phyloP scores from a whole-genome alignment of 2,329 filamentous ascomycete species.

The Aspergillus unguis region DNA sequence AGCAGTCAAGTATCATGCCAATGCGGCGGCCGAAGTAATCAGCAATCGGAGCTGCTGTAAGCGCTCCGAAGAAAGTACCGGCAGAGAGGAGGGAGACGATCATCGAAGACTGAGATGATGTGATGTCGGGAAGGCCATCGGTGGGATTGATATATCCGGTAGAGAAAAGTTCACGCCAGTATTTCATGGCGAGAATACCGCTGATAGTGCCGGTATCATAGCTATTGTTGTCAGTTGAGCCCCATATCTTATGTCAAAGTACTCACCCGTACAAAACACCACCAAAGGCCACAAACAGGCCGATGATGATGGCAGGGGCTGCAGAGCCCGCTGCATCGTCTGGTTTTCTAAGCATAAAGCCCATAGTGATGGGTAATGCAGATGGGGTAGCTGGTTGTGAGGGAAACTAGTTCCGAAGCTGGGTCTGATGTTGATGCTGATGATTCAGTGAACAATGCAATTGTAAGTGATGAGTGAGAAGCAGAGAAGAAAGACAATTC shows the following conservation, averaged over 20 bases:
- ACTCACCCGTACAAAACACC: constrained; percentile 56
- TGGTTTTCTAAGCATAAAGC: constrained; percentile 45
- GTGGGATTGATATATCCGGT: constrained; percentile 34
- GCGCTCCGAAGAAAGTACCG: constrained; percentile 70
- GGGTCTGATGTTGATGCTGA: not conserved
- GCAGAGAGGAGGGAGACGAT: constrained; percentile 71
- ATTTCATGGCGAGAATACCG: constrained; percentile 50
- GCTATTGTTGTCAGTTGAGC: constrained; percentile 14
- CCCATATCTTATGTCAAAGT: constrained; percentile 23
- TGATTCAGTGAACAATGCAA: not conserved
- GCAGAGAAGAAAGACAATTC: not conserved
- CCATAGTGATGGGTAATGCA: constrained; percentile 31
- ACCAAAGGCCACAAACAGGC: constrained; percentile 57
- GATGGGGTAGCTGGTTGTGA: not conserved
- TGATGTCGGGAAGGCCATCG: constrained; percentile 45
- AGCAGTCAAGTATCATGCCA: constrained; percentile 38
- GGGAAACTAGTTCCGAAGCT: not conserved
- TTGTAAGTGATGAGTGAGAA: not conserved
- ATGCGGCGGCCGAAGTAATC: constrained; percentile 42
- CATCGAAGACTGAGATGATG: constrained; percentile 55
- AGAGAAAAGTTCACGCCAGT: constrained; percentile 38
- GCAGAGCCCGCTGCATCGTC: constrained; percentile 46
- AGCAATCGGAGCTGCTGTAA: constrained; percentile 62
- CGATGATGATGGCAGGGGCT: constrained; percentile 52
- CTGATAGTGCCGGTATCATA: constrained; percentile 56